Evolutionary conservation across 345 rosid species (phyloP), one percentile per base, ranked within the genome.

Genomic region (Citrus sp.): DNA sequence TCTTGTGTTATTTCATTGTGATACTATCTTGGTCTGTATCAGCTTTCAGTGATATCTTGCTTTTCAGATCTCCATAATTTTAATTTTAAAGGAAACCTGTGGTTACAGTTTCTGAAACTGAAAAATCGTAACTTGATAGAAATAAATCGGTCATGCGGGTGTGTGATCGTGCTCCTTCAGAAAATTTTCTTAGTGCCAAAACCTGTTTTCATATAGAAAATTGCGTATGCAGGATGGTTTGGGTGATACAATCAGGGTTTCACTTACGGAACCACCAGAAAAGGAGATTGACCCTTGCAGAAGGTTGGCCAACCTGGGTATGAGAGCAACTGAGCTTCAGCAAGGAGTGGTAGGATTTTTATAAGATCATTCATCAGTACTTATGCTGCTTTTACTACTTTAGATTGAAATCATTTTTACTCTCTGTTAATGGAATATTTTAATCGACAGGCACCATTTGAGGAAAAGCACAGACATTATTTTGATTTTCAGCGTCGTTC

Each of bases 201-300:
- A 6, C 75, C 2, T 24, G 60, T 77, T 24, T 46, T 67, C 49
- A 71, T 34, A 62, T 37, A 19, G 62, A 27, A 54, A 68, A 79
- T 74, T 82, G 74, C 19, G 51, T 72, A 37, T 85, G 77, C 88
- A 96, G 98, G 99, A 96, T 87, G 99, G 99, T 63, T 89, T 96
- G 75, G 99, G 98, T 81, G 99, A 96, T 88, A 96, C 99, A 70
- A 94, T 96, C 80, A 88, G 98, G 81, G 99, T 96, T 73, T 96
- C 97, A 67, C 93, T 96, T 16, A 94, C 99, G 5, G 99, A 94
- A 84, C 86, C 98, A 63, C 98, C 99, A 46, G 97, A 93, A 85
- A 91, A 92, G 80, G 99, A 96, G 88, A 96, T 96, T 80, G 99
- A 96, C 83, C 99, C 99, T 9, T 96, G 97, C 88, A 85, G 84